phyloP scores from a whole-genome alignment of 495 filamentous ascomycete genomes.

The Tuber borchii region DNA sequence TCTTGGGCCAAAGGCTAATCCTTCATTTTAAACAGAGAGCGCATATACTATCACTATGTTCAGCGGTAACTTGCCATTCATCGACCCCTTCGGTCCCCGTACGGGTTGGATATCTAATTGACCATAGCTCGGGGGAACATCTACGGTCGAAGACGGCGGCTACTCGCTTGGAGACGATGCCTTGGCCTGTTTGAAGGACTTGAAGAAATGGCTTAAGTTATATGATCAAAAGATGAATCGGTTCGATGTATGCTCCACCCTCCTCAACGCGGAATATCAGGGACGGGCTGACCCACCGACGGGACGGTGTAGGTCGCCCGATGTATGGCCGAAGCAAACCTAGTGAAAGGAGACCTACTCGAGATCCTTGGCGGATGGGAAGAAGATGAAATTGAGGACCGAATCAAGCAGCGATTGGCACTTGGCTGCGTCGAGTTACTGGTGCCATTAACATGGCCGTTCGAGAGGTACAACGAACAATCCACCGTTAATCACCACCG shows the following conservation, averaged over 20 bases:
- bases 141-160: constrained; percentile 68
- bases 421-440: constrained; percentile 86
- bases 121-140: constrained; percentile 68
- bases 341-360: constrained; percentile 83
- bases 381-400: constrained; percentile 55
- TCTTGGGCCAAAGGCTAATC: constrained; percentile 8
- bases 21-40: constrained; percentile 19
- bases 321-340: constrained; percentile 83
- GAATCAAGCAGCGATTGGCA: constrained; percentile 69
- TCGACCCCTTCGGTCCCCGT: background rate
- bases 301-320: constrained; percentile 50
- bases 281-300: constrained; percentile 7
- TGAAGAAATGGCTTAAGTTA: constrained; percentile 86
- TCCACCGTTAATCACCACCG: constrained; percentile 91
- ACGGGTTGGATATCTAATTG: constrained; percentile 8
- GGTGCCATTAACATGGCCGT: constrained; percentile 89
- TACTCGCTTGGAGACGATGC: constrained; percentile 94
- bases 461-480: constrained; percentile 66
- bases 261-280: background rate
- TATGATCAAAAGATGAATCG: constrained; percentile 92
- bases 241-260: constrained; percentile 62
- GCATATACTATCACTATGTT: constrained; percentile 28
- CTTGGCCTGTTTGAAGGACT: constrained; percentile 79
- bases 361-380: constrained; percentile 82
- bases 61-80: constrained; percentile 22